phyloP scores from a whole-genome alignment of 2,329 filamentous ascomycete genomes.

The Paradendryphiella salina region DNA sequence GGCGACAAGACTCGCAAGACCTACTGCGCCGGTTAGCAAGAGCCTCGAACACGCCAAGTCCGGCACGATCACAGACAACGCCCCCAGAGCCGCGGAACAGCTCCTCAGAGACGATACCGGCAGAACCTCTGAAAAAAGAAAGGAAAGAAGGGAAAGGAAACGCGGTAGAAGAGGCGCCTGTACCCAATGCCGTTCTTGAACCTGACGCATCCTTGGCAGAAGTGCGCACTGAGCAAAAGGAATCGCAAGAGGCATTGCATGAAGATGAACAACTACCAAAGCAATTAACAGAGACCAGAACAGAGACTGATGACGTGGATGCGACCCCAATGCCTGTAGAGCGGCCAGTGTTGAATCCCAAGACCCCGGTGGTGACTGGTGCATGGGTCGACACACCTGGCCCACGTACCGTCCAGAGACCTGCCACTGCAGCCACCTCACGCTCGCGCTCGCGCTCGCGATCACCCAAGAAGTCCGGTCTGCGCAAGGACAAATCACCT shows the following conservation, averaged over 20 bases:
- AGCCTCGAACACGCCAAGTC: conserved; percentile 54
- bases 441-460: conserved; percentile 21
- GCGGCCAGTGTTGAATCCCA: conserved; percentile 31
- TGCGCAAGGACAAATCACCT: conserved; percentile 17
- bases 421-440: conserved; percentile 14
- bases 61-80: conserved; percentile 29
- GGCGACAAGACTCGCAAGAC: conserved; percentile 51
- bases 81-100: conserved; percentile 19
- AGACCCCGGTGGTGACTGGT: conserved; percentile 53
- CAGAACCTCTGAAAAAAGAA: conserved; percentile 1
- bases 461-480: conserved; percentile 23
- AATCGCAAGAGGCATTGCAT: conserved; percentile 5
- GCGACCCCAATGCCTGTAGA: conserved; percentile 37
- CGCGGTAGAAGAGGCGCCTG: conserved; percentile 1
- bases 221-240: conserved; percentile 9
- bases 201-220: conserved; percentile 1
- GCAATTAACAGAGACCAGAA: conserved; percentile 1
- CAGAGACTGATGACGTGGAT: conserved; percentile 20
- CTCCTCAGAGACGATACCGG: conserved; percentile 18
- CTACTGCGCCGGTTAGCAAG: conserved; percentile 53
- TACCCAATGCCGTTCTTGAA: conserved; percentile 2
- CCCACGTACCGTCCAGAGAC: conserved; percentile 27
- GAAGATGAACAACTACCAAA: conserved; percentile 8
- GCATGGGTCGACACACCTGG: conserved; percentile 55
- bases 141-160: neutral